A percentile compares a stretch with the other conserved stretches of the same genome.
Conservation (phyloP, 768 basidiomycete species). For the Rubroboletus satanas region DNA sequence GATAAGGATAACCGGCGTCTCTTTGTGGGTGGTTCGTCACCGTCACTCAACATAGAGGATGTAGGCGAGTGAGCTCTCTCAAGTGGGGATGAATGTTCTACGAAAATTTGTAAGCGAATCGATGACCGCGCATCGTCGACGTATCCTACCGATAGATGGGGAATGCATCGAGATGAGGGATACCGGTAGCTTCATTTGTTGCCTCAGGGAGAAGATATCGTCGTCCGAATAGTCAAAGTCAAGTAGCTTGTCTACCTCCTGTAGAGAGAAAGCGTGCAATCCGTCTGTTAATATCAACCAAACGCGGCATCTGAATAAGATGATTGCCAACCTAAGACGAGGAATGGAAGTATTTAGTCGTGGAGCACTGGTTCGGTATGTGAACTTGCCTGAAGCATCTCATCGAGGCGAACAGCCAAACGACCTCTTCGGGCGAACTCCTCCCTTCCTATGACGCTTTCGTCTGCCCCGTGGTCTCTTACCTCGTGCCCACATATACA, state of each 20-base stretch:
- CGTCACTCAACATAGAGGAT: slow-evolving; percentile 46
- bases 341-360: slow-evolving; percentile 13
- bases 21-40: slow-evolving; percentile 47
- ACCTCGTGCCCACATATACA: slow-evolving; percentile 72
- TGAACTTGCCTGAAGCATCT: slow-evolving; percentile 64
- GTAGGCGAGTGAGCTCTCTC: slow-evolving; percentile 18
- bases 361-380: neutral
- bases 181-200: slow-evolving; percentile 60
- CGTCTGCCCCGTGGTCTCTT: slow-evolving; percentile 63
- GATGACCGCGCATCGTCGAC: neutral
- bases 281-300: slow-evolving; percentile 12
- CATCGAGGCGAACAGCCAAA: slow-evolving; percentile 77
- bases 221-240: slow-evolving; percentile 77
- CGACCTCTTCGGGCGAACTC: slow-evolving; percentile 72
- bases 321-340: slow-evolving; percentile 22
- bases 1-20: slow-evolving; percentile 55
- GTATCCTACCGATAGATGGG: slow-evolving; percentile 50
- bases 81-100: slow-evolving; percentile 23
- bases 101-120: slow-evolving; percentile 11
- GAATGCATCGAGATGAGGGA: slow-evolving; percentile 48
- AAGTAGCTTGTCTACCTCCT: slow-evolving; percentile 76
- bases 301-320: slow-evolving; percentile 9
- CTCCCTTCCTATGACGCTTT: slow-evolving; percentile 48
- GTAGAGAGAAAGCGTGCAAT: slow-evolving; percentile 9
- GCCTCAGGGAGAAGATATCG: slow-evolving; percentile 62